Conservation (phyloP, 441 rosid genomes). For the Arabidopsis hybrid region DNA sequence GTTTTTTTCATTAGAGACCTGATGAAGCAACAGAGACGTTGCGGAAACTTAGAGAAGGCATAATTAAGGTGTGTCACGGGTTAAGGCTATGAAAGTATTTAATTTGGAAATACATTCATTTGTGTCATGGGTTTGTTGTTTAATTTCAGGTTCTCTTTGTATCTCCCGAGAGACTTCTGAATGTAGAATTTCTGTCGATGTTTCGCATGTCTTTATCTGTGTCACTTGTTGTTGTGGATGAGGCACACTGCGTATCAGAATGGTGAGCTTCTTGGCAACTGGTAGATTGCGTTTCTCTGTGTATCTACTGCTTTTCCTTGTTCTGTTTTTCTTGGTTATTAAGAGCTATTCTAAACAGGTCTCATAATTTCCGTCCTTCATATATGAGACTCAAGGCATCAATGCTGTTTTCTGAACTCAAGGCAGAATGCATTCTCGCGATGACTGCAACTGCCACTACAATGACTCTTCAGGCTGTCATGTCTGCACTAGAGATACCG, state of each 20-base stretch:
- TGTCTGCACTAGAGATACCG: constrained; percentile 92
- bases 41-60: constrained; percentile 68
- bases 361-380: constrained; percentile 96
- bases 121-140: constrained; percentile 26
- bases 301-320: constrained; percentile 16
- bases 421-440: constrained; percentile 79
- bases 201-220: constrained; percentile 56
- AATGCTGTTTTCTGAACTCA: constrained; percentile 66
- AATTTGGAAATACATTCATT: constrained; percentile 22
- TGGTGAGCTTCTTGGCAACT: constrained; percentile 62
- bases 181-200: constrained; percentile 72
- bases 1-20: constrained; percentile 54
- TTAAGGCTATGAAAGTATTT: background rate
- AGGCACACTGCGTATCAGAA: constrained; percentile 97
- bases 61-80: constrained; percentile 61
- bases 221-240: constrained; percentile 93
- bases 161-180: constrained; percentile 91
- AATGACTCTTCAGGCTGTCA: constrained; percentile 73
- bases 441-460: constrained; percentile 97
- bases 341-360: constrained; percentile 57
- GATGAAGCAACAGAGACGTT: constrained; percentile 80
- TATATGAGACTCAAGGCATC: constrained; percentile 95
- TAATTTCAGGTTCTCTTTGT: constrained; percentile 85
- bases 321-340: constrained; percentile 15
- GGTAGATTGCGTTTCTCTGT: constrained; percentile 20